Evolutionary conservation across 2,329 filamentous ascomycete genomes (phyloP), one percentile per base, ranked within the genome.

Genomic region (Mycosphaerelloides madeirae): DNA sequence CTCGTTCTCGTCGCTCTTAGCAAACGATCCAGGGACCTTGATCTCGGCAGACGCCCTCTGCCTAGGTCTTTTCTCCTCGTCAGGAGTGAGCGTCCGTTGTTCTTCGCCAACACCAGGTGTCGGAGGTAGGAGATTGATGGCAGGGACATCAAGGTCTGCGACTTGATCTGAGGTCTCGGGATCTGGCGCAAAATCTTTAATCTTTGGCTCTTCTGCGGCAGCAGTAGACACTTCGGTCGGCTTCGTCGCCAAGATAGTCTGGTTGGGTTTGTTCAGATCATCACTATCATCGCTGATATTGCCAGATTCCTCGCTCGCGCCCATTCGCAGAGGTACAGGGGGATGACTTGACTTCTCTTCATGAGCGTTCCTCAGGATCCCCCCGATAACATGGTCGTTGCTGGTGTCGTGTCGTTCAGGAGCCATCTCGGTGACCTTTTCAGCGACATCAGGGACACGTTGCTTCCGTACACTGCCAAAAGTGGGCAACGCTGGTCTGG

Each of bases 291-390:
- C 80, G 12, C 81, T 85, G 12, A 73, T 66, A 52, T 85, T 81
- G 1, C 79, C 82, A 43, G 67, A 76, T 8, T 78, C 80, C 59
- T 89, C 83, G 14, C 84, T 76, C 1, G 81, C 82, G 0, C 83
- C 84, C 11, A 86, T 81, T 13, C 87, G 76, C 1, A 83, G 83
- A 3, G 85, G 81, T 28, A 88, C 63, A 13, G 86, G 84, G 50
- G 85, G 79, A 41, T 78, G 71, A 49, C 74, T 74, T 53, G 43
- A 14, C 56, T 73, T 32, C 13, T 46, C 20, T n/a, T 46, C 48
- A 29, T 71, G 65, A 3, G 84, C 79, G 34, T 78, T 73, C 6
- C 70, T 60, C 12, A 85, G 54, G 4, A 83, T 64, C 4, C 71
- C 68, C 3, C 78, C 83, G 42, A 83, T 65, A 2, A 70, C 74